These are phyloP conservation scores for Saccharomycopsis schoenii DNA, from an alignment of 805 yeast species.

Conservation along the genomic window DNA sequence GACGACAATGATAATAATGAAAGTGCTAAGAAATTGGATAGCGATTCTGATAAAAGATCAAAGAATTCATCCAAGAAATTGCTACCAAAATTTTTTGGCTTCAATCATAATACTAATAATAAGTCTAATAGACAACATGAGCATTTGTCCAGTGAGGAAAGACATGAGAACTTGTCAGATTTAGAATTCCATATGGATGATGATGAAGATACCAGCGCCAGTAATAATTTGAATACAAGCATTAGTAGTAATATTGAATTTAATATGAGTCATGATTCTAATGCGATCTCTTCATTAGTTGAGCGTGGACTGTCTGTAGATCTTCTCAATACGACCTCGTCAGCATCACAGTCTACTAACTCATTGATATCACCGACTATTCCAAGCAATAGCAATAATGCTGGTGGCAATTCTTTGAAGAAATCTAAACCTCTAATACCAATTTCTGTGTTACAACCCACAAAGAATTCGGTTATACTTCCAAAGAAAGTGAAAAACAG, in stretches of 20 bases:
- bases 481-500: not conserved
- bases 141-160: not conserved
- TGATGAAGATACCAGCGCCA: not conserved
- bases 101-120: not conserved
- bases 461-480: not conserved
- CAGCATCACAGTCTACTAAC: not conserved
- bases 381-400: not conserved
- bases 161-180: not conserved
- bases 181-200: not conserved
- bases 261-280: not conserved
- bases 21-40: not conserved
- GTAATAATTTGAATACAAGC: not conserved
- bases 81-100: not conserved
- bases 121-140: not conserved
- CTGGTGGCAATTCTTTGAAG: not conserved
- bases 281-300: not conserved
- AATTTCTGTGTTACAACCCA: not conserved
- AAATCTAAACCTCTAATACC: not conserved
- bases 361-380: not conserved
- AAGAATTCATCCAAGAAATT: not conserved
- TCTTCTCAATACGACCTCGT: not conserved
- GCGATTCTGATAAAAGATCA: not conserved
- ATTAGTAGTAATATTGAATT: not conserved
- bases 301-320: not conserved
- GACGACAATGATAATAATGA: not conserved